Base-by-base conservation (phyloP, 2,329 filamentous ascomycete species). In the Neofusicoccum kwambonambiense region DNA sequence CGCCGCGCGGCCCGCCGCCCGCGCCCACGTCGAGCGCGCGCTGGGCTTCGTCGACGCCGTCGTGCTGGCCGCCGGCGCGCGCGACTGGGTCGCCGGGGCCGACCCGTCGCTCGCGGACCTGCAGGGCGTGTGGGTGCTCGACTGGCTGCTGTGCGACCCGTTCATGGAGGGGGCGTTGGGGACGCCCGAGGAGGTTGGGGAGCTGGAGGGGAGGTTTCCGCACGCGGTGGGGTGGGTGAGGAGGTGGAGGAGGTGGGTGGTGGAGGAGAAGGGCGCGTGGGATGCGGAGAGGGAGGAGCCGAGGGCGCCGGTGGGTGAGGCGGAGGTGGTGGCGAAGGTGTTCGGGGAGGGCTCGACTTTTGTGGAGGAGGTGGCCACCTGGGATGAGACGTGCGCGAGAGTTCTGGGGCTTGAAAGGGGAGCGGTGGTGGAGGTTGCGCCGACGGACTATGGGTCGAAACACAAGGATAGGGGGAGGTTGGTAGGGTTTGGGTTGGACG, bases 41-140 rank as follows among this genome's bases (percentile, higher is more conserved):
- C 85, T 90, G 68, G 80, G 81, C 39, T 71, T 89, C 44, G 73
- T 91, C 1, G 90, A 93, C 78, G 80, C 77, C 3, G 84, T 82
- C 0, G 73, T 91, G 61, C 79, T 92, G 6, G 83, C 80, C 0
- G 89, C 92, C 75, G 88, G 86, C 13, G 80, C 89, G 63, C 73
- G 82, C 2, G 92, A 89, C 89, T 75, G 92, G 11, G 75, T 88
- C 12, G 41, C n/a, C 41, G 1, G 80, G 78, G 7, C 84, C 81
- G 1, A 34, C 31, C 27, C 87, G 1, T 82, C 79, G 1, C 73
- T 91, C 67, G 87, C 86, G 3, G 90, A 93, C 73, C 86, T 92
- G 66, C 87, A 92, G 76, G 86, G 80, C 75, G 69, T 69, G 56
- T 90, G 86, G 86, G 79, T 83, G 1, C 81, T 90, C 67, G 83